These are phyloP conservation scores for fission yeast (Schizosaccharomyces pombe) DNA, from an alignment of 805 yeast genomes.

Conservation along the genomic window DNA sequence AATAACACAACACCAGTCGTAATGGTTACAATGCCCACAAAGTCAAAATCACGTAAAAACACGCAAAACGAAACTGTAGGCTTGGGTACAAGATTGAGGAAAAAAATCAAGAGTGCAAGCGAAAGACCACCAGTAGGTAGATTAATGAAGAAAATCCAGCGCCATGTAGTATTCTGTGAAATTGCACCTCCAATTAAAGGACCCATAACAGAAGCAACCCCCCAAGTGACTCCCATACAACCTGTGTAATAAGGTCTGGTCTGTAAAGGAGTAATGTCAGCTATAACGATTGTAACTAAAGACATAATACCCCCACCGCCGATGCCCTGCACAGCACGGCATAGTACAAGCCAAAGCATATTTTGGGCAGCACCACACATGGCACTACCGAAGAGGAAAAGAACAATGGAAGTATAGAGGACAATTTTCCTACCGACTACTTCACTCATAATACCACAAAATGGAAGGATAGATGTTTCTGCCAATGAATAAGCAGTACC, in stretches of 20 bases:
- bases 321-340: slow-evolving; percentile 43
- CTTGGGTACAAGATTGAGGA: slow-evolving; percentile 17
- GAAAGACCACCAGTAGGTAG: slow-evolving; percentile 21
- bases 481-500: slow-evolving; percentile 50
- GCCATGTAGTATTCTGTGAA: slow-evolving; percentile 25
- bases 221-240: slow-evolving; percentile 14
- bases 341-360: slow-evolving; percentile 43
- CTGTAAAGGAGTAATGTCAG: slow-evolving; percentile 29
- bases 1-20: slow-evolving; percentile 27
- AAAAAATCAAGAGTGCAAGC: slow-evolving; percentile 13
- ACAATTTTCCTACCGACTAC: slow-evolving; percentile 23
- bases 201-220: slow-evolving; percentile 24
- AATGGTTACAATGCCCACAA: slow-evolving; percentile 26
- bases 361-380: slow-evolving; percentile 22
- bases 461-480: slow-evolving; percentile 49
- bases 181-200: slow-evolving; percentile 34
- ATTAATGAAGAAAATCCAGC: slow-evolving; percentile 28
- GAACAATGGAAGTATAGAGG: slow-evolving; percentile 19
- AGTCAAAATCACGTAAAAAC: slow-evolving; percentile 27
- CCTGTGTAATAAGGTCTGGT: slow-evolving; percentile 15
- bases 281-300: slow-evolving; percentile 30
- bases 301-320: slow-evolving; percentile 51
- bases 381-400: slow-evolving; percentile 26
- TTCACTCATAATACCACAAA: slow-evolving; percentile 49
- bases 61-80: slow-evolving; percentile 18